phyloP scores from a whole-genome alignment of 2,329 filamentous ascomycete genomes.

The Neocatenulostroma microsporum region DNA sequence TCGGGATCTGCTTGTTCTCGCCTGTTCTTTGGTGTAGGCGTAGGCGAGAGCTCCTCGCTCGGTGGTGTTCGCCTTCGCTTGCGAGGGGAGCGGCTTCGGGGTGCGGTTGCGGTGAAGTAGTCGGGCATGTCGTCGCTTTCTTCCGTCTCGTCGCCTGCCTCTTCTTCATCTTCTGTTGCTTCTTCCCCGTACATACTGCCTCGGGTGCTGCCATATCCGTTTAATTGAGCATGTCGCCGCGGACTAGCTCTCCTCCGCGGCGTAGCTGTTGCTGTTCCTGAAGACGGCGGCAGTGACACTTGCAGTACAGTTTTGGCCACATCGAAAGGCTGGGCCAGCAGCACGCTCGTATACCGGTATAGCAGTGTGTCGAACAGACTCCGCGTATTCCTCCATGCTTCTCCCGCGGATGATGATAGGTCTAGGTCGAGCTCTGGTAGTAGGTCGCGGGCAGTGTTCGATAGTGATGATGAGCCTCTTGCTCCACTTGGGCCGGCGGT shows the following conservation, averaged over 20 bases:
- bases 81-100: conserved; percentile 43
- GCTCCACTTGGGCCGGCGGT: conserved; percentile 35
- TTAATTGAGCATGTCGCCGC: background rate
- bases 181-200: conserved; percentile 8
- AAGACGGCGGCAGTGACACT: conserved; percentile 50
- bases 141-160: conserved; percentile 18
- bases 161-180: conserved; percentile 10
- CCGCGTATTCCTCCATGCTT: conserved; percentile 45
- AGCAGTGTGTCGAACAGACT: conserved; percentile 74
- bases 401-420: conserved; percentile 37
- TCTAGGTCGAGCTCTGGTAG: conserved; percentile 80
- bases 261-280: conserved; percentile 26
- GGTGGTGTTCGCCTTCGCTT: conserved; percentile 26
- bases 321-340: conserved; percentile 93
- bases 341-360: conserved; percentile 83
- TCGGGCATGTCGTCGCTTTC: conserved; percentile 53
- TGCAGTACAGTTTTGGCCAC: conserved; percentile 92
- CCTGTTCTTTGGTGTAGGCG: conserved; percentile 22
- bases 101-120: conserved; percentile 72
- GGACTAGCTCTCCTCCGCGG: conserved; percentile 17
- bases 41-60: conserved; percentile 20
- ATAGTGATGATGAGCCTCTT: conserved; percentile 37
- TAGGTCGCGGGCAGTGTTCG: conserved; percentile 67
- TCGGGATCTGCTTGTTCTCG: conserved; percentile 16
- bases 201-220: conserved; percentile 5